Evolutionary conservation across 768 basidiomycete genomes (phyloP), one percentile per base, ranked within the genome.

Genomic region (Macrolepiota albuminosa): DNA sequence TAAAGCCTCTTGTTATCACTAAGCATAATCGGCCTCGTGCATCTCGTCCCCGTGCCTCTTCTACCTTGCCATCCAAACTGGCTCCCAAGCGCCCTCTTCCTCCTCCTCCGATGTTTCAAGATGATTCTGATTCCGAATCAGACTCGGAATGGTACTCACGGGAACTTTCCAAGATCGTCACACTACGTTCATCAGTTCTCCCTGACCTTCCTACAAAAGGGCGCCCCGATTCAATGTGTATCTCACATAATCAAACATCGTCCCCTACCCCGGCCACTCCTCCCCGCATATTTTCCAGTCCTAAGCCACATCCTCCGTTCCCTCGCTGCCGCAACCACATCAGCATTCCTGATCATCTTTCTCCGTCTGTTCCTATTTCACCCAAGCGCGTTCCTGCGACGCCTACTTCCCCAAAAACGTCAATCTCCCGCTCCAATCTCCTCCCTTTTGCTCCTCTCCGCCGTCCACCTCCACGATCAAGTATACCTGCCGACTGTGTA

Each of bases 111-210:
- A 63, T 47, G 16, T 63, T 59, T 34, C 66, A 59, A 21, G 63
- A 57, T 13, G 69, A 76, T 5, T 70, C 69, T 2, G 71, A 78
- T 40, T 58, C 60, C 21, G 70, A 75, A 31, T 81, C 82, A 11
- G 84, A 81, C 46, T 78, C 76, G 3, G 84, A 84, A 33, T 88
- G 84, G 76, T 86, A 86, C 67, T 66, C 76, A 1, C 76, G 73
- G 51, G 83, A 88, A 68, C 75, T 88, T 61, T 78, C 81, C 50
- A 75, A 83, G 54, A 73, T 84, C 49, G 64, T 87, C 48, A 79
- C 82, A 4, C 66, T 87, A 3, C 71, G 63, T 40, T 76, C 81
- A 5, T 69, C 75, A n/a, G 50, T 68, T 7, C 71, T 75, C 1
- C 64, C 70, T 9, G 62, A 70, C 11, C 71, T 69, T 37, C 71